Evolutionary conservation across 2,329 filamentous ascomycete genomes (phyloP).

Genomic region (Alternaria conjuncta): DNA sequence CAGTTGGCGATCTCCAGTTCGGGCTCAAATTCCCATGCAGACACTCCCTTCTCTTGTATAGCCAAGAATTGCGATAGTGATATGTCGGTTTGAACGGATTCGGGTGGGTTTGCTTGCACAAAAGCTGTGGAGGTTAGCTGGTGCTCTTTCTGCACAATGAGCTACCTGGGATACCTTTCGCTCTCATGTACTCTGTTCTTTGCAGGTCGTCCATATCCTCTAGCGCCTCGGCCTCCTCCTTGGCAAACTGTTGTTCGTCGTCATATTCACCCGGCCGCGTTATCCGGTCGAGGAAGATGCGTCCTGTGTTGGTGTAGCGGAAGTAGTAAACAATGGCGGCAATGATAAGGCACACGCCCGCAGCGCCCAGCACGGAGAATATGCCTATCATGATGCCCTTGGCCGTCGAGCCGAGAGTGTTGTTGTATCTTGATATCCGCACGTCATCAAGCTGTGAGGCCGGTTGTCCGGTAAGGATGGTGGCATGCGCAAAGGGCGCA

Average conservation of each 20-base stretch:
- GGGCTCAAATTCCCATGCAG: slow-evolving; percentile 99
- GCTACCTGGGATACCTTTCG: slow-evolving; percentile 76
- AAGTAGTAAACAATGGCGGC: slow-evolving; percentile 91
- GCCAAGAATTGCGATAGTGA: slow-evolving; percentile 96
- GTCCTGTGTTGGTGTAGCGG: slow-evolving; percentile 83
- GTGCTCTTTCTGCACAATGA: neutral
- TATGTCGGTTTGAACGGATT: slow-evolving; percentile 95
- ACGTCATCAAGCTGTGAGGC: slow-evolving; percentile 30
- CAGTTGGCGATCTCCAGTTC: slow-evolving; percentile 98
- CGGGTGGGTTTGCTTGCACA: slow-evolving; percentile 89
- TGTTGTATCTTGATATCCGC: slow-evolving; percentile 32
- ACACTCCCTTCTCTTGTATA: slow-evolving; percentile 99
- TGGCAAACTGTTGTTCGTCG: slow-evolving; percentile 91
- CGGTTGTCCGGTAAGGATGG: slow-evolving; percentile 17
- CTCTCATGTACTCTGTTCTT: slow-evolving; percentile 86
- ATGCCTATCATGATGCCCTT: slow-evolving; percentile 93
- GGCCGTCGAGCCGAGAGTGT: slow-evolving; percentile 60
- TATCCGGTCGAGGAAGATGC: slow-evolving; percentile 92
- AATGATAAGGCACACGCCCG: slow-evolving; percentile 79
- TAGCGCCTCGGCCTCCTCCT: slow-evolving; percentile 93
- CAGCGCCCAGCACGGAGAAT: slow-evolving; percentile 91
- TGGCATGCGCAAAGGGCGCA: slow-evolving; percentile 33
- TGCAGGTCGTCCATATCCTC: slow-evolving; percentile 95
- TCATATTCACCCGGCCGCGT: slow-evolving; percentile 95
- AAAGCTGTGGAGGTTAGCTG: slow-evolving; percentile 68